Percentiles rank a stretch among this genome's conserved stretches.
These are phyloP conservation scores for Teratosphaeria nubilosa DNA, from an alignment of 2,329 filamentous ascomycete genomes.

Conservation along the genomic window DNA sequence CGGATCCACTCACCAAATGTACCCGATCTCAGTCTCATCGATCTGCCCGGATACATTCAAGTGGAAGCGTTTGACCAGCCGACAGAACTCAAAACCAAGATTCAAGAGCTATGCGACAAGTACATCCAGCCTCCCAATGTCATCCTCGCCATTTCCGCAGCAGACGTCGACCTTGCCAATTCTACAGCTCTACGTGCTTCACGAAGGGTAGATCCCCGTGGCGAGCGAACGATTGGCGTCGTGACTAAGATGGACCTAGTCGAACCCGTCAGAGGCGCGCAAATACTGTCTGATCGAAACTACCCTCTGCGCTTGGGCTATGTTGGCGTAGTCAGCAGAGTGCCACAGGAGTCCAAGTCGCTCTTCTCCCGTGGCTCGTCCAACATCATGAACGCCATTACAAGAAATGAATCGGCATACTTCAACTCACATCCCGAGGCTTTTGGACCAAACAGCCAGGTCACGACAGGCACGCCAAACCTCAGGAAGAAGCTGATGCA, in stretches of 20 bases:
- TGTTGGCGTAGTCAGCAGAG: slow-evolving; percentile 83
- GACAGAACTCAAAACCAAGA: slow-evolving; percentile 85
- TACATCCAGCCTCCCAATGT: slow-evolving; percentile 96
- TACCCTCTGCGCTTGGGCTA: slow-evolving; percentile 94
- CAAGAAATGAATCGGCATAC: slow-evolving; percentile 77
- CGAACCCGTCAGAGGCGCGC: slow-evolving; percentile 65
- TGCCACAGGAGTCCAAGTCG: slow-evolving; percentile 53
- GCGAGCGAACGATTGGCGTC: slow-evolving; percentile 95
- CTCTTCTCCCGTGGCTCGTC: slow-evolving; percentile 75
- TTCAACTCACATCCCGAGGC: slow-evolving; percentile 75
- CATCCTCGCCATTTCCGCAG: slow-evolving; percentile 92
- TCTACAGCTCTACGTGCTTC: slow-evolving; percentile 86
- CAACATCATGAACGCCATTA: slow-evolving; percentile 71
- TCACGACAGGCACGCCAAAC: slow-evolving; percentile 73
- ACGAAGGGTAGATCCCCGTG: slow-evolving; percentile 81
- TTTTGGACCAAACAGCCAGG: slow-evolving; percentile 62
- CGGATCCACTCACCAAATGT: slow-evolving; percentile 93
- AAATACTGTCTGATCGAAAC: slow-evolving; percentile 77
- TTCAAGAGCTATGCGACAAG: slow-evolving; percentile 91
- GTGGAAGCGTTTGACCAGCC: slow-evolving; percentile 88
- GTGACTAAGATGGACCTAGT: slow-evolving; percentile 99
- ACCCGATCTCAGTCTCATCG: slow-evolving; percentile 89
- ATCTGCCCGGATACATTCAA: slow-evolving; percentile 95
- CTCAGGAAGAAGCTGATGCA: slow-evolving; percentile 94
- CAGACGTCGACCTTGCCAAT: slow-evolving; percentile 93